Conservation (phyloP, 768 basidiomycete genomes). For the Tricholomella constricta region DNA sequence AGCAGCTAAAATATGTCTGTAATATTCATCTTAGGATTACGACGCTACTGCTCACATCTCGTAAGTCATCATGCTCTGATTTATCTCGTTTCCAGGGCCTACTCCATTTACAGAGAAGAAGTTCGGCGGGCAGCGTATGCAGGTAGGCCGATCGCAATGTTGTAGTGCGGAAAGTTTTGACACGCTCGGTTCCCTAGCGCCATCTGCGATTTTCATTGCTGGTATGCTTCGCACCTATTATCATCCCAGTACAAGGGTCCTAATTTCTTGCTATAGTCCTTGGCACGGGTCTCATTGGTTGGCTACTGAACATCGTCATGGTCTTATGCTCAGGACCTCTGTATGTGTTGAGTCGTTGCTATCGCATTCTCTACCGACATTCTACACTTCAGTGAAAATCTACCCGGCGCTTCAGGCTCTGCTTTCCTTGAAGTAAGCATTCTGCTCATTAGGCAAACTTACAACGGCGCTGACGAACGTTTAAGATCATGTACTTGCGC, state of each 20-base stretch:
- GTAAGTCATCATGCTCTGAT: slow-evolving; percentile 42
- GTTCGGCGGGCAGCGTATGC: slow-evolving; percentile 80
- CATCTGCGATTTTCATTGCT: slow-evolving; percentile 32
- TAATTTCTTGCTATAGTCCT: slow-evolving; percentile 45
- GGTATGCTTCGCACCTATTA: slow-evolving; percentile 3
- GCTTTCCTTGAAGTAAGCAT: slow-evolving; percentile 64
- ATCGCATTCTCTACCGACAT: slow-evolving; percentile 4
- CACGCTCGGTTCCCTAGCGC: slow-evolving; percentile 17
- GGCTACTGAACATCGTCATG: slow-evolving; percentile 85
- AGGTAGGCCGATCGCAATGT: slow-evolving; percentile 37
- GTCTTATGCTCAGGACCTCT: slow-evolving; percentile 82
- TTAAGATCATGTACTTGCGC: slow-evolving; percentile 72
- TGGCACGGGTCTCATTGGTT: slow-evolving; percentile 77
- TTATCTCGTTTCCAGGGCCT: slow-evolving; percentile 7
- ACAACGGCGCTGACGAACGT: background rate
- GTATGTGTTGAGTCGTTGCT: slow-evolving; percentile 37
- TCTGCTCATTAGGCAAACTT: background rate
- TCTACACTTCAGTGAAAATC: slow-evolving; percentile 44
- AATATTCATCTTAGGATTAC: slow-evolving; percentile 53
- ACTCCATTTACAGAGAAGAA: slow-evolving; percentile 56
- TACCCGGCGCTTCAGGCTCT: slow-evolving; percentile 70
- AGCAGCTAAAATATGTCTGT: background rate
- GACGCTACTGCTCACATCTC: slow-evolving; percentile 83
- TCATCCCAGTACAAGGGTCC: background rate
- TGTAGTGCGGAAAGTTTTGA: background rate